phyloP scores from a whole-genome alignment of 1,139 yeast genomes.

The Scheffersomyces parashehatae region DNA sequence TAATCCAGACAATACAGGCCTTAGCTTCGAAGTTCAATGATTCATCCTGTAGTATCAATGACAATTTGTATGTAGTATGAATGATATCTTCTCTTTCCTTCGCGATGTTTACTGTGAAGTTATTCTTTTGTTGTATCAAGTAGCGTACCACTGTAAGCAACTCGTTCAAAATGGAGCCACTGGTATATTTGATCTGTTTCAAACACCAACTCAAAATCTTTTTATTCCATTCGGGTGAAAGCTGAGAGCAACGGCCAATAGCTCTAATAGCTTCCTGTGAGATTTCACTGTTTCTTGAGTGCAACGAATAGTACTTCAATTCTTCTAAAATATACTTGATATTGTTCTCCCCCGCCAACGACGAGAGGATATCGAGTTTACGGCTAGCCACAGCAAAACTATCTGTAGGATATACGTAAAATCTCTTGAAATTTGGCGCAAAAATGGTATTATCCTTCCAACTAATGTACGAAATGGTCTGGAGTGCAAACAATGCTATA shows the following conservation, averaged over 20 bases:
- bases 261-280: slow-evolving; percentile 61
- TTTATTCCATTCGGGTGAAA: slow-evolving; percentile 36
- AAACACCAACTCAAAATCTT: slow-evolving; percentile 46
- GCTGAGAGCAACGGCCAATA: slow-evolving; percentile 51
- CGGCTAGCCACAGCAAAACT: slow-evolving; percentile 41
- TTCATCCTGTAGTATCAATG: slow-evolving; percentile 29
- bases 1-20: slow-evolving; percentile 86
- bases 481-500: slow-evolving; percentile 38
- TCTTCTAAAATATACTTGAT: slow-evolving; percentile 60
- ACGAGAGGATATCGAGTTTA: slow-evolving; percentile 67
- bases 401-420: slow-evolving; percentile 65
- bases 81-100: slow-evolving; percentile 29
- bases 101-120: slow-evolving; percentile 14
- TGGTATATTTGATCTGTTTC: slow-evolving; percentile 26
- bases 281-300: slow-evolving; percentile 30
- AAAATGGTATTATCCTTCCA: slow-evolving; percentile 45
- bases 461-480: slow-evolving; percentile 40
- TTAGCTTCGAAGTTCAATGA: slow-evolving; percentile 52
- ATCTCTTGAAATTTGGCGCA: slow-evolving; percentile 47
- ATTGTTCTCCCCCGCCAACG: slow-evolving; percentile 54
- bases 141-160: slow-evolving; percentile 69
- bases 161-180: slow-evolving; percentile 50
- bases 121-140: slow-evolving; percentile 60
- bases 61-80: slow-evolving; percentile 39
- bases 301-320: slow-evolving; percentile 63